Conservation (phyloP, 2,329 filamentous ascomycete species). For the Penicillium sp. region DNA sequence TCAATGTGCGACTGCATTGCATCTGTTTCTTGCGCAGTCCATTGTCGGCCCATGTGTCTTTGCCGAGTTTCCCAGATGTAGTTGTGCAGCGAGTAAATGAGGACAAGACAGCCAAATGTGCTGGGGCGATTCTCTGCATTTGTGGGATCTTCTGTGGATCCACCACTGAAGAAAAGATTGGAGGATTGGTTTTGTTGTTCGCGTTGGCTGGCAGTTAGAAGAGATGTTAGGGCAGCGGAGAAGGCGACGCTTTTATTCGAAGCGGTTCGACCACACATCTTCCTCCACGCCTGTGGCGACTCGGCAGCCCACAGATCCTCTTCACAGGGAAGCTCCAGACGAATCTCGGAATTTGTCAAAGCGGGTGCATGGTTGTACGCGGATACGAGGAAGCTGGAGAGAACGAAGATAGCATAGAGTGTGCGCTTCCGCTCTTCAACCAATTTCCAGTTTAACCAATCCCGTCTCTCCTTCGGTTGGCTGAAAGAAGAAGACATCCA, state of each 20-base stretch:
- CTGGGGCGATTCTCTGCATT: constrained; percentile 72
- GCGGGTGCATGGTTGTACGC: constrained; percentile 91
- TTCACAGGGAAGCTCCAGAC: constrained; percentile 84
- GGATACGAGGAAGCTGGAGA: constrained; percentile 86
- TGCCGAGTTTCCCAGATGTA: constrained; percentile 98
- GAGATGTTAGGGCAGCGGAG: constrained; percentile 72
- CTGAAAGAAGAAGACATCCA: constrained; percentile 39
- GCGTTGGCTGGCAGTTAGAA: constrained; percentile 73
- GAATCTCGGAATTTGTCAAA: constrained; percentile 89
- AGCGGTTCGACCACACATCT: constrained; percentile 70
- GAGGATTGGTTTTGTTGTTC: constrained; percentile 46
- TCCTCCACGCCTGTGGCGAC: constrained; percentile 74
- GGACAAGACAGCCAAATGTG: constrained; percentile 83
- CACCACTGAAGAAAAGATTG: constrained; percentile 47
- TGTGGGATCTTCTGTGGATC: constrained; percentile 50
- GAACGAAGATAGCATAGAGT: constrained; percentile 82
- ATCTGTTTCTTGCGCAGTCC: constrained; percentile 89
- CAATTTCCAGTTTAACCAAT: constrained; percentile 87
- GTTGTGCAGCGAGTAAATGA: constrained; percentile 94
- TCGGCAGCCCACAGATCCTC: constrained; percentile 88
- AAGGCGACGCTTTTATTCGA: constrained; percentile 73
- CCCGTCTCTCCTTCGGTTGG: constrained; percentile 43
- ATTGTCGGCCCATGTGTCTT: constrained; percentile 79
- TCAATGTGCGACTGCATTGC: constrained; percentile 96
- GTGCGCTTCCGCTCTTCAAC: constrained; percentile 90